Evolutionary conservation across 306 rosid species (phyloP), one percentile per base, ranked within the genome.

Genomic region (Inga oerstediana): DNA sequence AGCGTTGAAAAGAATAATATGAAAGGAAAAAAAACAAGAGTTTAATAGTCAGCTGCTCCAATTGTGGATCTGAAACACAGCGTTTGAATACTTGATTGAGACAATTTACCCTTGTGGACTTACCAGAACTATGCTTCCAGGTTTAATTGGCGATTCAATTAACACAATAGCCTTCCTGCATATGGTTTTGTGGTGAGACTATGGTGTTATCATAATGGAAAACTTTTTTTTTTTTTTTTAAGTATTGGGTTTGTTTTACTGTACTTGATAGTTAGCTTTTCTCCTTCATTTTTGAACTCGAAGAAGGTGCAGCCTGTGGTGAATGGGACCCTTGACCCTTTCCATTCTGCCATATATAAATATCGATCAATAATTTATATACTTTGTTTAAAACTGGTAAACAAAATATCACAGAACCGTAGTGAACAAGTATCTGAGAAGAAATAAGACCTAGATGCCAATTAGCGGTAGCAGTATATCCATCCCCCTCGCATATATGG

Each of bases 281-380:
- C 87, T 83, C 86, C 92, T 56, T 77, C 83, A 74, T 81, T 27
- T 48, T 87, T 82, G 87, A 84, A 91, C 81, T 93, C 81, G 69
- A 95, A 88, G 84, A 95, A 90, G 77, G 90, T 93, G 91, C 95
- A 89, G 56, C 98, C 98, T 90, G 92, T 91, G 72, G 98, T 91
- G 86, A 91, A 93, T 27, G 98, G 98, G 51, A 95, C 91, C 83
- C 77, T 80, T 68, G 76, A 77, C 22, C 84, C 37, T 83, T 92
- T 93, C 97, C 97, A 95, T 78, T 89, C 98, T 95, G 84, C 70
- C 17, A 85, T n/a, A 10, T n/a, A n/a, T 58, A 62, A 59, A 66
- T 71, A 79, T 80, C 46, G 54, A 65, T 27, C 59, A 43, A 44
- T 4, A 59, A 10, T 14, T 65, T 20, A 73, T 15, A 76, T 77